These are phyloP conservation scores for Melaleuca quinquenervia DNA, from an alignment of 345 rosid species.

Conservation along the genomic window DNA sequence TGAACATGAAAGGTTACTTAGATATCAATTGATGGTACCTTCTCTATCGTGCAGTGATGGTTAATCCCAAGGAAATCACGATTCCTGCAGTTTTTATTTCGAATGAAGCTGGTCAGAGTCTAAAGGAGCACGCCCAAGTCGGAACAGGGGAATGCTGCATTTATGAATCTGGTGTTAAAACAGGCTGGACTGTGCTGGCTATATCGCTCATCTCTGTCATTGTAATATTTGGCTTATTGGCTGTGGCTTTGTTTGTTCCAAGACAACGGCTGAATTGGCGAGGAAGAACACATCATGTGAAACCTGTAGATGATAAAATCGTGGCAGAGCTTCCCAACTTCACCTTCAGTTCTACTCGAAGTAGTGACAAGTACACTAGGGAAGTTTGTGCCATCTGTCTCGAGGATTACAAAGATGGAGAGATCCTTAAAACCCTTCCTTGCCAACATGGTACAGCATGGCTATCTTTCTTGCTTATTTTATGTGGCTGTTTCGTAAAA, in stretches of 20 bases:
- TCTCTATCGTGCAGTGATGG: conserved; percentile 43
- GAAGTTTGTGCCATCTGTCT: conserved; percentile 73
- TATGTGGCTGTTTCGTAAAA: background rate
- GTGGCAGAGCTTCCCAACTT: conserved; percentile 44
- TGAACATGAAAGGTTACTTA: background rate
- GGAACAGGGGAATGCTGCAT: conserved; percentile 51
- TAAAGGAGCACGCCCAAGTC: conserved; percentile 35
- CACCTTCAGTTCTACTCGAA: conserved; percentile 21
- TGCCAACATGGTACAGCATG: conserved; percentile 52
- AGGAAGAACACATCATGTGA: conserved; percentile 4
- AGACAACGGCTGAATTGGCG: conserved; percentile 38
- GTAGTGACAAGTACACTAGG: conserved; percentile 12
- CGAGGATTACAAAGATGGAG: conserved; percentile 64
- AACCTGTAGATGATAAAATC: conserved; percentile 24
- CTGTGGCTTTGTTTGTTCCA: conserved; percentile 32
- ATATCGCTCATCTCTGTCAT: conserved; percentile 42
- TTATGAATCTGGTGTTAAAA: conserved; percentile 14
- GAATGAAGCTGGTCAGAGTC: conserved; percentile 31
- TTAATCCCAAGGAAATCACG: conserved; percentile 27
- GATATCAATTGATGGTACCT: background rate
- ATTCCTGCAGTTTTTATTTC: conserved; percentile 58
- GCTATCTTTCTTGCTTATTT: background rate
- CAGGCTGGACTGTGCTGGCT: conserved; percentile 53
- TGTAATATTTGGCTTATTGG: conserved; percentile 29
- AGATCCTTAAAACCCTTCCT: conserved; percentile 54